A percentile compares a stretch with the other conserved stretches of the same genome.
These are phyloP conservation scores for Geotrichum carabidarum DNA, from an alignment of 1,139 yeast species.

Conservation along the genomic window DNA sequence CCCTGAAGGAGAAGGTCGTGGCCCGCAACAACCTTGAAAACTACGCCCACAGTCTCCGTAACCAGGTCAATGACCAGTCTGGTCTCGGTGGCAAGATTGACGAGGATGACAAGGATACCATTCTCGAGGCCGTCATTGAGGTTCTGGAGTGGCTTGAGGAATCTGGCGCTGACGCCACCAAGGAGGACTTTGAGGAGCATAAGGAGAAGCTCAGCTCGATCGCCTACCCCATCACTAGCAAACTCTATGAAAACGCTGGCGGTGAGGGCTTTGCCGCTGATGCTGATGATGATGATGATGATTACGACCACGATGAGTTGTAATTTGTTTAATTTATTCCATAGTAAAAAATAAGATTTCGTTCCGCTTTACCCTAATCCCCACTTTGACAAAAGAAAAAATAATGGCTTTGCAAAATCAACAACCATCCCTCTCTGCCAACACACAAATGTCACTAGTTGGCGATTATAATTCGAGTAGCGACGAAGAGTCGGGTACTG, in stretches of 20 bases:
- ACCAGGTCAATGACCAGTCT: conserved; percentile 64
- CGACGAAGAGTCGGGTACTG: conserved; percentile 5
- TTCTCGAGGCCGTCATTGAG: conserved; percentile 84
- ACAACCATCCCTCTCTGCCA: neutral
- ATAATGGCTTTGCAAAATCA: conserved; percentile 3
- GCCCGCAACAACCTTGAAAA: conserved; percentile 85
- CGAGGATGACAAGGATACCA: conserved; percentile 87
- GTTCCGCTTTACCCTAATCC: neutral
- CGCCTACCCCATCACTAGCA: conserved; percentile 90
- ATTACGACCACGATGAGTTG: conserved; percentile 21
- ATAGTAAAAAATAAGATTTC: neutral
- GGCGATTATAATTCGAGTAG: conserved; percentile 7
- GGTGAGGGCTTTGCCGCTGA: conserved; percentile 51
- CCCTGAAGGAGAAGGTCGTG: conserved; percentile 70
- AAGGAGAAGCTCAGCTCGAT: conserved; percentile 76
- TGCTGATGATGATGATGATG: conserved; percentile 48
- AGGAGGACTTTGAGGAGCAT: conserved; percentile 92
- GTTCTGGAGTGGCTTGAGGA: conserved; percentile 85
- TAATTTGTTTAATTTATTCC: conserved; percentile 9
- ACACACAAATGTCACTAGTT: conserved; percentile 10
- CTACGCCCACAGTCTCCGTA: conserved; percentile 79
- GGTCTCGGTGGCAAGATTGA: conserved; percentile 72
- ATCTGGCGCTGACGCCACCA: conserved; percentile 77
- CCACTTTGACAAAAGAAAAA: neutral
- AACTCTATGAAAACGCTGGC: conserved; percentile 59